phyloP scores from a whole-genome alignment of 2,329 filamentous ascomycete species.

The Xylariaceae sp. region DNA sequence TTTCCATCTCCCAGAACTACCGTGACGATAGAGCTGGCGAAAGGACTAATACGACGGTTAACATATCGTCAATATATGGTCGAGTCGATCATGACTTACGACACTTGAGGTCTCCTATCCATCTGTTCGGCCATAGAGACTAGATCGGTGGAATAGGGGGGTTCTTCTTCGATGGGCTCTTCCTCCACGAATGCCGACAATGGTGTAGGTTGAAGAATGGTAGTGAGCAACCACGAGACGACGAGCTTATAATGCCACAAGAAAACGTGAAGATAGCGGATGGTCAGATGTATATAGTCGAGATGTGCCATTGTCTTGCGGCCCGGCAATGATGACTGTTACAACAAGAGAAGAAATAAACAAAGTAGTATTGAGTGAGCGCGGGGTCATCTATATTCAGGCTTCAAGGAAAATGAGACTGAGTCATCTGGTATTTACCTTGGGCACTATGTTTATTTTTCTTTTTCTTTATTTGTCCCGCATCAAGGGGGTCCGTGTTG shows the following conservation, averaged over 20 bases:
- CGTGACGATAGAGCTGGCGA: conserved; percentile 8
- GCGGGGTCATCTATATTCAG: conserved; percentile 6
- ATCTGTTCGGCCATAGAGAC: conserved; percentile 9
- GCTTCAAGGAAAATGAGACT: conserved; percentile 8
- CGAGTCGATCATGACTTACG: conserved; percentile 4
- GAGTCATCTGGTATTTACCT: conserved; percentile 4
- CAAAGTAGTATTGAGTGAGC: too few species aligned
- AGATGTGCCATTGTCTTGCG: conserved; percentile 9
- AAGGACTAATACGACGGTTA: conserved; percentile 10
- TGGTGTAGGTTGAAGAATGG: background rate
- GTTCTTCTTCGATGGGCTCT: conserved; percentile 2
- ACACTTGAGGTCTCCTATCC: conserved; percentile 10
- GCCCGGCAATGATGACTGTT: background rate
- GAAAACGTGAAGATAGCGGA: conserved; percentile 9
- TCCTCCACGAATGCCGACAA: background rate
- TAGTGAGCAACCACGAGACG: conserved; percentile 6
- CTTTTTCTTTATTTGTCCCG: too few species aligned
- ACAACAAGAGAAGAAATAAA: background rate
- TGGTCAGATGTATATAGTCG: conserved; percentile 7
- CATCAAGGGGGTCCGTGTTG: background rate
- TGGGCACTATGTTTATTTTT: too few species aligned
- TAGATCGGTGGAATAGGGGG: background rate
- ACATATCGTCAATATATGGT: background rate
- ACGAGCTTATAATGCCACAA: conserved; percentile 12
- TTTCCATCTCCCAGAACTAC: conserved; percentile 5